Percentiles rank a stretch among this genome's conserved stretches.
Conservation (phyloP, 495 filamentous ascomycete genomes). For the Penicillium antarcticum region DNA sequence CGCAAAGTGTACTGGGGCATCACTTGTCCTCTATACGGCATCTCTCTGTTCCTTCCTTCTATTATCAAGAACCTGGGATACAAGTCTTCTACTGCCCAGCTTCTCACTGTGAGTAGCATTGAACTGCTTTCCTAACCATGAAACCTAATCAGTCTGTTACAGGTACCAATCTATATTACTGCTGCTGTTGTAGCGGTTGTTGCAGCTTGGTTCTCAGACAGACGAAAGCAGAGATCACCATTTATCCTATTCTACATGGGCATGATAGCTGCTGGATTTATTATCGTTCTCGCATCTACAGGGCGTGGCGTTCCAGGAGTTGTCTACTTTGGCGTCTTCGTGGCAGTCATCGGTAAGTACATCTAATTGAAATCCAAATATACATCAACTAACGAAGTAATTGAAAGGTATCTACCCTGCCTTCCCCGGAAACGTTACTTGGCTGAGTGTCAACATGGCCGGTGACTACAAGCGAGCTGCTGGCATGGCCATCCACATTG, state of each 20-base stretch:
- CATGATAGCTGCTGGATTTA: slow-evolving; percentile 63
- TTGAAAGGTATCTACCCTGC: slow-evolving; percentile 37
- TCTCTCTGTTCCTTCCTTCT: slow-evolving; percentile 67
- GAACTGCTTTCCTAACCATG: background rate
- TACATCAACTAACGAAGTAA: background rate
- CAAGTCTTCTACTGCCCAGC: slow-evolving; percentile 59
- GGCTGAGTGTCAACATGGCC: slow-evolving; percentile 69
- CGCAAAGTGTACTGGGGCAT: slow-evolving; percentile 57
- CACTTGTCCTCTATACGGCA: slow-evolving; percentile 67
- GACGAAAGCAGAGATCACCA: slow-evolving; percentile 55
- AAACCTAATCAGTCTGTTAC: background rate
- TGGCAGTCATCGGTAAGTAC: slow-evolving; percentile 64
- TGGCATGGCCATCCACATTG: slow-evolving; percentile 75
- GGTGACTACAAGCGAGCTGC: slow-evolving; percentile 68
- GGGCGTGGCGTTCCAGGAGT: slow-evolving; percentile 53
- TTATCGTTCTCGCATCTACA: slow-evolving; percentile 48
- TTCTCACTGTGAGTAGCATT: slow-evolving; percentile 50
- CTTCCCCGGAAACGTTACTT: slow-evolving; percentile 64
- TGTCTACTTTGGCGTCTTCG: slow-evolving; percentile 71
- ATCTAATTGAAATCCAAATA: slow-evolving; percentile 23
- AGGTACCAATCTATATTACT: slow-evolving; percentile 60
- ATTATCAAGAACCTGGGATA: slow-evolving; percentile 69
- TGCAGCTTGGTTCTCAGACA: slow-evolving; percentile 59
- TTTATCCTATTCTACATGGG: slow-evolving; percentile 61
- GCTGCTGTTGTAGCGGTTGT: slow-evolving; percentile 58